Conservation (phyloP, 805 yeast species). For the Myxozyma sirexii region DNA sequence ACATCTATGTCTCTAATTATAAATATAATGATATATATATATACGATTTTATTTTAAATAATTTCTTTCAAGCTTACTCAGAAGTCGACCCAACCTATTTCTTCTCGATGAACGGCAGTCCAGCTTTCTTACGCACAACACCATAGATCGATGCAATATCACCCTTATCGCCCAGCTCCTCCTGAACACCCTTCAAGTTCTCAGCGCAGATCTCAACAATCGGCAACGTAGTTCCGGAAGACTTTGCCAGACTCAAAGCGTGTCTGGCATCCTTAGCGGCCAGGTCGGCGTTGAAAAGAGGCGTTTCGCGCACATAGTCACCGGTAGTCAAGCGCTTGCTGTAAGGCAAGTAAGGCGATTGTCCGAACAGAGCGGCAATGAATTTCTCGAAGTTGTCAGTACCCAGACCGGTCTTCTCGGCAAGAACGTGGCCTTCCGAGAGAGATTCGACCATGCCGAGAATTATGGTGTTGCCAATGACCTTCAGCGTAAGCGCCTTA, state of each 20-base stretch:
- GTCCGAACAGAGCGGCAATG: constrained; percentile 32
- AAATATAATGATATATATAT: no score
- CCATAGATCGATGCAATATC: constrained; percentile 40
- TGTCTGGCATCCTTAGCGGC: constrained; percentile 39
- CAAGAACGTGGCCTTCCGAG: constrained; percentile 37
- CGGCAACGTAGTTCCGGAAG: constrained; percentile 32
- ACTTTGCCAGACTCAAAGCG: constrained; percentile 37
- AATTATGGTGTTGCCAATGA: constrained; percentile 39
- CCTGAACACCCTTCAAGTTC: constrained; percentile 32
- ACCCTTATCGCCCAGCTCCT: constrained; percentile 32
- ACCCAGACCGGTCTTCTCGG: constrained; percentile 38
- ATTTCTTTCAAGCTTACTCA: no score
- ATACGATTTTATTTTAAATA: background rate
- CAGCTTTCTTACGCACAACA: constrained; percentile 37
- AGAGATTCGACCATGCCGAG: constrained; percentile 39
- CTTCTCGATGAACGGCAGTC: constrained; percentile 39
- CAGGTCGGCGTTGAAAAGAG: constrained; percentile 36
- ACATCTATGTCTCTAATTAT: no score
- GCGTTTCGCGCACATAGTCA: constrained; percentile 35
- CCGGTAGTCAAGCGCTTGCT: constrained; percentile 32
- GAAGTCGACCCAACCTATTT: no score
- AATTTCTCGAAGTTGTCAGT: constrained; percentile 32
- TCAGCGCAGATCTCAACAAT: constrained; percentile 34
- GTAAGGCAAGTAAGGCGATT: constrained; percentile 31
- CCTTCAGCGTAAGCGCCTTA: constrained; percentile 36